Evolutionary conservation across 805 yeast genomes (phyloP).

Genomic region (Starmerella gropengiesseri): DNA sequence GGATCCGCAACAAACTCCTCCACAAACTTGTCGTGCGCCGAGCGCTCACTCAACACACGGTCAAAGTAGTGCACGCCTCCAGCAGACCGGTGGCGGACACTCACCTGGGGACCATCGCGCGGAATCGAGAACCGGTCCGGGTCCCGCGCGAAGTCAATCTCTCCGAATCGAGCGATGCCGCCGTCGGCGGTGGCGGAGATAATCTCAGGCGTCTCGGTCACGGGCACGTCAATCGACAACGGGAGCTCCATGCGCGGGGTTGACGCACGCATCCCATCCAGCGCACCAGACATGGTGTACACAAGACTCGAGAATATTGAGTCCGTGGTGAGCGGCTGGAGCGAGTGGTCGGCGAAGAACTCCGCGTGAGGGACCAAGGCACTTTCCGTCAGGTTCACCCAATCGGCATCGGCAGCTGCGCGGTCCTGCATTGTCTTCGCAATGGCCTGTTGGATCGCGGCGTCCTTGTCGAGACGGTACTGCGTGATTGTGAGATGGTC

Average conservation of each 20-base stretch:
- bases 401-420: constrained; percentile 54
- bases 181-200: background rate
- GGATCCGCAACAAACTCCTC: constrained; percentile 25
- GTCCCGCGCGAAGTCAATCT: constrained; percentile 15
- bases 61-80: constrained; percentile 11
- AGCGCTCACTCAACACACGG: constrained; percentile 2
- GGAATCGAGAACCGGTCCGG: constrained; percentile 14
- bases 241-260: constrained; percentile 7
- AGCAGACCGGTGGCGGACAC: constrained; percentile 6
- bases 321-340: constrained; percentile 27
- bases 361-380: constrained; percentile 73
- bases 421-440: constrained; percentile 58
- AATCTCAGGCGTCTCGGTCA: constrained; percentile 7
- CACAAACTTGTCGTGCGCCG: constrained; percentile 6
- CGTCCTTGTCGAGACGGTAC: constrained; percentile 62
- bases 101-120: constrained; percentile 5
- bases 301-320: constrained; percentile 7
- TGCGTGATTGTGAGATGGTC: constrained; percentile 74
- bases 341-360: constrained; percentile 37
- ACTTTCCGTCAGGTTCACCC: constrained; percentile 78
- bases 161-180: constrained; percentile 4
- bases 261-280: background rate
- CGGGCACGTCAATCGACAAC: background rate
- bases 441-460: constrained; percentile 71
- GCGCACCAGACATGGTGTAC: constrained; percentile 6